Evolutionary conservation across 495 filamentous ascomycete species (phyloP), one percentile per base, ranked within the genome.

Genomic region (Trypethelium eluteriae): DNA sequence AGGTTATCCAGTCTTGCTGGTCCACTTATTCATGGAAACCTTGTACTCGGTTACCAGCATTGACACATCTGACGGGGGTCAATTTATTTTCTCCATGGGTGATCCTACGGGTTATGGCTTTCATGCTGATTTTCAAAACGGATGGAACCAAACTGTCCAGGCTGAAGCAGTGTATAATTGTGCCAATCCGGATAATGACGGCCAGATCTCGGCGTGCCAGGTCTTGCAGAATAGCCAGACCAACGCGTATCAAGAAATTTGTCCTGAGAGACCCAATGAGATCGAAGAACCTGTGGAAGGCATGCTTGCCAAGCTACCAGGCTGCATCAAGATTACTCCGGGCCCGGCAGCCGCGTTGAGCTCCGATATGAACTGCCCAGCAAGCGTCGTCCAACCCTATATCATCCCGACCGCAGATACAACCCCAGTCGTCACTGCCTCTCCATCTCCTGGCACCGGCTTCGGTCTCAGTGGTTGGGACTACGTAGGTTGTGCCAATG

Each of bases 41-140:
- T n/a, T 62, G 32, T 73, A 71, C 49, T 50, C 62, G 9, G 70
- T 72, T 34, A 25, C 18, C 18, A 35, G 64, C 46, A 66, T 73
- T 2, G 57, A 68, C 32, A 63, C 32, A 32, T 65, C 59, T 34
- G 49, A 67, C 36, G 65, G 67, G 10, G 67, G 66, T 47, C 12
- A 46, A 10, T 73, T 66, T 62, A 44, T 68, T 25, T 73, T 71
- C 49, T 66, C 70, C 18, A 64, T 69, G 38, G 71, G 71, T 25
- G 71, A 71, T 62, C 64, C 71, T 7, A 73, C 71, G 2, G 71
- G 71, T 44, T 73, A 67, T 57, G 71, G 71, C 16, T 73, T 73
- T 44, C 70, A 73, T 53, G 71, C 61, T 12, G 71, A 73, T 44
- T 73, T 73, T 65, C 65, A 66, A 10, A 73, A 73, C 49, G 71